Base-by-base conservation (phyloP, 1,284 basidiomycete genomes). In the Afroboletus lepidellus region DNA sequence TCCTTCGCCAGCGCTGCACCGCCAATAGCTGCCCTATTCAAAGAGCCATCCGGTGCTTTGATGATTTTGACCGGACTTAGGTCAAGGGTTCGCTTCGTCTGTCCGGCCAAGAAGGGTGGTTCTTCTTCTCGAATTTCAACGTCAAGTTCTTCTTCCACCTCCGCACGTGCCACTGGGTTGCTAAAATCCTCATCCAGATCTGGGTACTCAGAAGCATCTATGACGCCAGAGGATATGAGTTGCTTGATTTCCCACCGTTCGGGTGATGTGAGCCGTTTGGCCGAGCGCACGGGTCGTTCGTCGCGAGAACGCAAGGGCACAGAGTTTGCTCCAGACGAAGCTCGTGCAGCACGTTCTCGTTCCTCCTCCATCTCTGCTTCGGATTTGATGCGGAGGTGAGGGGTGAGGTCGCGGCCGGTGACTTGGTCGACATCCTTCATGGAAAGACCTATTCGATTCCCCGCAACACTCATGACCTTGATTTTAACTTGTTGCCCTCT, bases 231-330 rank as follows among this genome's bases (percentile, higher is more conserved):
- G 0, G 97, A 93, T 56, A 99, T 98, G 54, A 99, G 83, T 70
- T 99, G 97, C 70, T 98, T 98, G 71, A 99, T 92, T 75, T 99
- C 97, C 93, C 96, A 99, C 21, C 97, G 84, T 71, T 99, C 97
- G 0, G 97, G 97, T 24, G 92, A 95, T 1, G 96, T 96, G 51
- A 99, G 75, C 16, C 97, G 84, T 68, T 96, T 96, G 2, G 93
- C 92, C 16, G 89, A 90, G 21, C 89, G 78, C 16, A 83, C 77
- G 32, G 71, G 78, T 16, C 67, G 76, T 42, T 81, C 79, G 46
- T 80, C 79, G 52, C 74, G 74, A 16, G 79, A 74, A 39, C 78
- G 78, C 41, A 85, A 76, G 46, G 81, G 90, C 51, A 86, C 74
- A 44, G 82, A 82, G 62, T 87, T 94, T 52, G 84, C 83, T 23